Evolutionary conservation across 139 green algal species (phyloP), one percentile per base, ranked within the genome.

Genomic region (Chlamydomonas urium): DNA sequence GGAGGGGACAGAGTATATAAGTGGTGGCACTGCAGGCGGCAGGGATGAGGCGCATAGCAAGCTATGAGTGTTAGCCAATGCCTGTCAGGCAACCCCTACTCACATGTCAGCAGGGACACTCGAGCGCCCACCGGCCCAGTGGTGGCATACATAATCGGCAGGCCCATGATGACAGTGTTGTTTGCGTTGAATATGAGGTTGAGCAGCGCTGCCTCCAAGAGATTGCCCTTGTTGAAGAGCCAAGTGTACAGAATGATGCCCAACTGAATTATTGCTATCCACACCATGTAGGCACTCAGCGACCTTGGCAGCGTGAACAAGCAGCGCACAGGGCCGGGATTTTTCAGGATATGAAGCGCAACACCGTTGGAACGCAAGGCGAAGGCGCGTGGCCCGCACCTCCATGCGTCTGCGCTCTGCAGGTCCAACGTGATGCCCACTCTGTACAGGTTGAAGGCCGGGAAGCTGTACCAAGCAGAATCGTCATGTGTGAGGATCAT

Each of bases 131-230:
- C 33, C 1, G 69, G 29, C 0, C 67, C 67, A 38, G 71, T 75
- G 47, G 75, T 80, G 35, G 75, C 75, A 6, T 75, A 28, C 74
- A 79, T 79, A 59, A 79, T 75, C 26, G 74, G 74, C 59, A 79
- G 60, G 14, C 74, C 75, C 26, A 81, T 81, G 60, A 81, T 81
- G 50, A 73, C 69, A 10, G 37, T 65, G 61, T 81, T 81, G 69
- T 81, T 81, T 35, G 75, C 75, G 0, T 59, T 66, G 0, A 81
- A 61, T 2, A 76, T 61, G 50, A 76, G 38, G 59, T 70, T 76
- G 47, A 76, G 69, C 48, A 81, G 48, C 21, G 29, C 75, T 4
- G 17, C 33, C 53, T 81, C 75, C 2, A 38, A 53, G 10, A 73
- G 23, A 58, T 75, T 45, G 0, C 67, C 38, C 8, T 47, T 56